phyloP scores from a whole-genome alignment of 2,329 filamentous ascomycete species.

The Nothophoma quercina region DNA sequence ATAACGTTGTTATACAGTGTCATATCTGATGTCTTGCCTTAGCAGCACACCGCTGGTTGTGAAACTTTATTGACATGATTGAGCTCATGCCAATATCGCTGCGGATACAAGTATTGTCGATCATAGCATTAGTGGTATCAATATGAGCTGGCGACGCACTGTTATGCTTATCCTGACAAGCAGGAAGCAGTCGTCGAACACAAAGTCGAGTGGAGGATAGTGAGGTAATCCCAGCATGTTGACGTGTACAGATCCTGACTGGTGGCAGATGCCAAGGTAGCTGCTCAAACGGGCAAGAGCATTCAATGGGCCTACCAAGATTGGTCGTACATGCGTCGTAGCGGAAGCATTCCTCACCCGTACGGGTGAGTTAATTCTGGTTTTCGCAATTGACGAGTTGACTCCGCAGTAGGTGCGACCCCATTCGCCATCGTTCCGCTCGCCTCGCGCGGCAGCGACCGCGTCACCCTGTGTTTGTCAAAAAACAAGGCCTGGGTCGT shows the following conservation, averaged over 20 bases:
- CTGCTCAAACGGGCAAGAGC: neutral
- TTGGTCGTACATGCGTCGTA: too few species aligned
- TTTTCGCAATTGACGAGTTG: neutral
- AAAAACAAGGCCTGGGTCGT: neutral
- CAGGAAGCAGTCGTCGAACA: neutral
- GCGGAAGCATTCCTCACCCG: too few species aligned
- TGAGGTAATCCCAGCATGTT: too few species aligned
- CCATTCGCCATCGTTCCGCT: neutral
- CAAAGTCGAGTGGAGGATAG: neutral
- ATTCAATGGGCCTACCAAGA: neutral
- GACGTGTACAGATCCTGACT: too few species aligned
- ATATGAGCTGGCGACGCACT: neutral
- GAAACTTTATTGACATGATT: neutral
- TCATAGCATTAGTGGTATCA: neutral
- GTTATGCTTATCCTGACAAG: neutral
- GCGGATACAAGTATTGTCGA: neutral
- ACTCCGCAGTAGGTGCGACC: neutral
- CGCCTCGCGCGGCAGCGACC: slow-evolving; percentile 5
- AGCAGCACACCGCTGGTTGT: slow-evolving; percentile 1
- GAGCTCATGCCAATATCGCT: neutral
- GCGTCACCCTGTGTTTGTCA: neutral
- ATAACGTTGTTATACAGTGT: neutral
- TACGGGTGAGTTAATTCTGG: too few species aligned
- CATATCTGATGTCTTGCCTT: neutral
- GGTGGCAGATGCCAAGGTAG: neutral